Evolutionary conservation across 1,139 yeast genomes (phyloP).

Genomic region (Pichia sp.): DNA sequence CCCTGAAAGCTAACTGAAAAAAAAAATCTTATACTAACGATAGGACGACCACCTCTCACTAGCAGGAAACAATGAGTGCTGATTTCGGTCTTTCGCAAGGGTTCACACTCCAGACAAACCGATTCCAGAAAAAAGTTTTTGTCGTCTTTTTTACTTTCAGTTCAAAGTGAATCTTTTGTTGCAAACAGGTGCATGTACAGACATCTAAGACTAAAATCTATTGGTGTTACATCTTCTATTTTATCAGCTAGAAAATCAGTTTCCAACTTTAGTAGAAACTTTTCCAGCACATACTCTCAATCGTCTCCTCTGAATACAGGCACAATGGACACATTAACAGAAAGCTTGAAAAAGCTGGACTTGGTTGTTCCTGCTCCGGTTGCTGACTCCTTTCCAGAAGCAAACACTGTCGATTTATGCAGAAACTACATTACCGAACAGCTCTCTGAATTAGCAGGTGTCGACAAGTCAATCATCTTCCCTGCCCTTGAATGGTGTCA

Average conservation of each 20-base stretch:
- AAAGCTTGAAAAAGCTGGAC: constrained; percentile 31
- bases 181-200: constrained; percentile 4
- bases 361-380: constrained; percentile 33
- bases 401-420: constrained; percentile 73
- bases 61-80: not conserved
- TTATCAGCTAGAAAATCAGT: not conserved
- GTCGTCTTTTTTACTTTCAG: not conserved
- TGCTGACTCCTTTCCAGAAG: constrained; percentile 61
- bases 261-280: not conserved
- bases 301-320: constrained; percentile 10
- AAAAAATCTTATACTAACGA: not conserved
- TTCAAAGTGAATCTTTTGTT: constrained; percentile 1
- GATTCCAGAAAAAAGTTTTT: not conserved
- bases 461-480: constrained; percentile 63
- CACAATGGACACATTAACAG: constrained; percentile 26
- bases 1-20: not conserved
- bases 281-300: not conserved
- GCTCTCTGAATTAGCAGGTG: constrained; percentile 67
- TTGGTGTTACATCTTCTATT: constrained; percentile 2
- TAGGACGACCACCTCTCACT: not conserved
- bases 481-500: constrained; percentile 87
- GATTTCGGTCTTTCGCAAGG: not conserved
- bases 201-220: constrained; percentile 3
- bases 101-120: not conserved
- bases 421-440: constrained; percentile 86